phyloP scores from a whole-genome alignment of 257 asterid genomes.

The Agastache rugosa region DNA sequence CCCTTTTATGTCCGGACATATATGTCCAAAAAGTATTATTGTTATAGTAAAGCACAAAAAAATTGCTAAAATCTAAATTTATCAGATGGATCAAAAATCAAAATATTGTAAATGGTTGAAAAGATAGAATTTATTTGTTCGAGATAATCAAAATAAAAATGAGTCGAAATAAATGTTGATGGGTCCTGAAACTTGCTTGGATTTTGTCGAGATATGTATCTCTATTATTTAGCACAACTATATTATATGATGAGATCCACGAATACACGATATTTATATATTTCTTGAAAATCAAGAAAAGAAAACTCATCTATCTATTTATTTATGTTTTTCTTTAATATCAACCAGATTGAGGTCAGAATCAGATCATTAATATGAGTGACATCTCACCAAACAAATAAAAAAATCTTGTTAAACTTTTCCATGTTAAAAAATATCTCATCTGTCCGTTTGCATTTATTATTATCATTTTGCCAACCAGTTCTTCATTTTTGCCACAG shows the following conservation, averaged over 20 bases:
- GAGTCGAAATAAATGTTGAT: background rate
- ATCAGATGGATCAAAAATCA: too few species aligned
- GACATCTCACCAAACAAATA: slow-evolving; percentile 31
- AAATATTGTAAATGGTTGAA: too few species aligned
- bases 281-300: slow-evolving; percentile 23
- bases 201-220: background rate
- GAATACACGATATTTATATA: background rate
- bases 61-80: too few species aligned
- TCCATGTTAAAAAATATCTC: slow-evolving; percentile 41
- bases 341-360: background rate
- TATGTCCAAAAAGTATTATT: too few species aligned
- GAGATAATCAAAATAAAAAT: background rate
- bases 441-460: slow-evolving; percentile 39
- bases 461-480: slow-evolving; percentile 27
- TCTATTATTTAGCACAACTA: background rate
- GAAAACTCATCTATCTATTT: background rate
- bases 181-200: background rate
- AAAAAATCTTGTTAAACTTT: background rate
- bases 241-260: background rate
- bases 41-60: too few species aligned
- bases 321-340: background rate
- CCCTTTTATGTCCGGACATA: too few species aligned
- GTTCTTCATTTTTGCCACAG: slow-evolving; percentile 24
- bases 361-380: slow-evolving; percentile 3
- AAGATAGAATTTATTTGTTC: too few species aligned